Evolutionary conservation across 208 protist genomes (phyloP).

Genomic region (Endotrypanum monterogeii): DNA sequence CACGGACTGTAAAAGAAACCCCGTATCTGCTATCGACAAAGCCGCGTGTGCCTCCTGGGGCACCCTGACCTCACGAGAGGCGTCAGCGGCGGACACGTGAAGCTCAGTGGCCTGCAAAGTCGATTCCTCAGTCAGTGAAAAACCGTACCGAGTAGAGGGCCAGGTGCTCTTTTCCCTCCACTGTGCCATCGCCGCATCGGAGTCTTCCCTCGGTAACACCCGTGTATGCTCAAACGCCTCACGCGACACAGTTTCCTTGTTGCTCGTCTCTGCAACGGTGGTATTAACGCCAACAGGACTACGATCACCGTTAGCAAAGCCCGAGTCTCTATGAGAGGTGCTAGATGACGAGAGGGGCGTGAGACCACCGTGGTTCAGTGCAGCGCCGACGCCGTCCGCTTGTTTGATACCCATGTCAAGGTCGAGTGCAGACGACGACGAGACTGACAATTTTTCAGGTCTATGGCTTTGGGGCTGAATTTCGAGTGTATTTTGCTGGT

Average conservation of each 20-base stretch:
- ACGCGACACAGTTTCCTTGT: neutral
- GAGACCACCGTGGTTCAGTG: neutral
- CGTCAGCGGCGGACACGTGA: neutral
- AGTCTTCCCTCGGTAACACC: neutral
- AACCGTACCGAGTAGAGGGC: slow-evolving; percentile 9
- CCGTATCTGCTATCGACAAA: neutral
- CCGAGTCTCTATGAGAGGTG: neutral
- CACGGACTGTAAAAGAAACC: neutral
- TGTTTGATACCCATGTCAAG: neutral
- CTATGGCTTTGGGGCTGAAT: neutral
- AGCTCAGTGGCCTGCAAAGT: neutral
- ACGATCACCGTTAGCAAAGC: neutral
- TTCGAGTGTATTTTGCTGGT: neutral
- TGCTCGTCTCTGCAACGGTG: neutral
- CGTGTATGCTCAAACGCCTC: no score
- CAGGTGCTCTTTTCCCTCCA: neutral
- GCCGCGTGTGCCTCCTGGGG: neutral
- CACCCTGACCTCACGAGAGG: neutral
- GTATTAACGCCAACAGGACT: neutral
- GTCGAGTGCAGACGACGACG: neutral
- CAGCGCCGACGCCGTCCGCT: neutral
- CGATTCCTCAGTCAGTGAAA: slow-evolving; percentile 2
- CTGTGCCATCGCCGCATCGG: no score
- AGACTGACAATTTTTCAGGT: neutral
- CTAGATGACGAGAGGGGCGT: neutral